These are phyloP conservation scores for Blastocystis sp. DNA, from an alignment of 352 stramenopile species.

Conservation along the genomic window DNA sequence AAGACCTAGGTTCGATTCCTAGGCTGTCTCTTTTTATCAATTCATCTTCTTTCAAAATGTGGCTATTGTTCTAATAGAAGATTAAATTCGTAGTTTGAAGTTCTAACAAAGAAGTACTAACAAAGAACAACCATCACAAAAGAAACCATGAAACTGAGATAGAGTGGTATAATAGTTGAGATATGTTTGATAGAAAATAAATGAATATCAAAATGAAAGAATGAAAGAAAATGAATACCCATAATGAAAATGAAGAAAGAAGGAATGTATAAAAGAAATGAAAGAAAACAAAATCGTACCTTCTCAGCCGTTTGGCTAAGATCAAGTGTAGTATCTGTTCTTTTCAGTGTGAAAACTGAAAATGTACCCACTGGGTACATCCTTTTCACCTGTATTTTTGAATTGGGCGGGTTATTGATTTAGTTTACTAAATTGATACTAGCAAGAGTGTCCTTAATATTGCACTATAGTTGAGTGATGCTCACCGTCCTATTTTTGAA, in stretches of 20 bases:
- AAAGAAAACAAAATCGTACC: constrained; percentile 54
- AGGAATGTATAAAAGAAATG: background rate
- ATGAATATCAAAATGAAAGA: background rate
- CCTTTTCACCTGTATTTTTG: constrained; percentile 79
- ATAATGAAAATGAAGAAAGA: no score
- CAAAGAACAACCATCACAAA: no score
- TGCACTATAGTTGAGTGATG: constrained; percentile 54
- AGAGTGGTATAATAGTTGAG: background rate
- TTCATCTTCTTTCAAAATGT: no score
- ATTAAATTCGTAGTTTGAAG: no score
- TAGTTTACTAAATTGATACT: constrained; percentile 46
- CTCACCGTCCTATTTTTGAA: constrained; percentile 19
- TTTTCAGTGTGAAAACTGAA: constrained; percentile 83
- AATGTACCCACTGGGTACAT: constrained; percentile 69
- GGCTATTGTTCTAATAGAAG: no score
- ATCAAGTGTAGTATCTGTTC: constrained; percentile 84
- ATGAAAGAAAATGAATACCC: no score
- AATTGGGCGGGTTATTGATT: background rate
- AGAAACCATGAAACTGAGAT: no score
- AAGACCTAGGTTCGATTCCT: no score
- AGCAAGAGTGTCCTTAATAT: constrained; percentile 57
- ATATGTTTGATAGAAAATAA: background rate
- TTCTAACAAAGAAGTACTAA: no score
- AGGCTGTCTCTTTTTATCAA: no score
- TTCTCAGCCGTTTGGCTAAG: constrained; percentile 80